Evolutionary conservation across 2,329 filamentous ascomycete genomes (phyloP).

Genomic region (Penicillium oxalicum): DNA sequence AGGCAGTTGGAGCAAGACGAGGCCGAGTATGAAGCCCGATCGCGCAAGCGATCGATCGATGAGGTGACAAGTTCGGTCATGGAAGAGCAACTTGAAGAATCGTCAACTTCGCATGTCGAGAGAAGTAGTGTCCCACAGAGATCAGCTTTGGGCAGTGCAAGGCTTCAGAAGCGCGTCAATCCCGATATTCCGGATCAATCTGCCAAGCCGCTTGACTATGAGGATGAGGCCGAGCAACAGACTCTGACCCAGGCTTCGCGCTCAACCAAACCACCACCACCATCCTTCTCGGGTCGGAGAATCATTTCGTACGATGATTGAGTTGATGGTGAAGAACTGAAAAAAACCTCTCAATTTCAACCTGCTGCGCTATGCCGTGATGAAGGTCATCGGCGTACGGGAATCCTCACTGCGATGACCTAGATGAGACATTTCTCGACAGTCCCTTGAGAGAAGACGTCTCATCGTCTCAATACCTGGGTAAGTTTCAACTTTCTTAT

Average conservation of each 20-base stretch:
- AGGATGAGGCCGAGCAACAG: constrained; percentile 9
- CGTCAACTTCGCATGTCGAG: background rate
- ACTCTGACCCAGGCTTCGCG: background rate
- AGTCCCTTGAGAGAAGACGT: too few relatives aligned
- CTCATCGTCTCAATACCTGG: background rate
- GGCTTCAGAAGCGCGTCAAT: background rate
- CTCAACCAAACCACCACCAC: background rate
- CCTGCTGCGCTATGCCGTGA: too few relatives aligned
- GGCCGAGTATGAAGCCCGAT: constrained; percentile 16
- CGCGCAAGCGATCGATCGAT: background rate
- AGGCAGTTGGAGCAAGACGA: constrained; percentile 31
- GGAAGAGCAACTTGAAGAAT: background rate
- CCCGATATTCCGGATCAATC: constrained; percentile 16
- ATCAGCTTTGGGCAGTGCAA: background rate
- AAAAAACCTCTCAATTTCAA: too few relatives aligned
- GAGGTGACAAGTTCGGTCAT: background rate
- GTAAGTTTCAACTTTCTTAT: constrained; percentile 6
- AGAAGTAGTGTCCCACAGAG: too few relatives aligned
- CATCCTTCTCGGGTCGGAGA: constrained; percentile 24
- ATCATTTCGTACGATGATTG: constrained; percentile 37
- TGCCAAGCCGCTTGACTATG: constrained; percentile 45
- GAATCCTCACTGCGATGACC: too few relatives aligned
- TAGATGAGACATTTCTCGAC: too few relatives aligned
- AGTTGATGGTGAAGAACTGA: constrained; percentile 2
- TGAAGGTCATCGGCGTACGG: too few relatives aligned